These are phyloP conservation scores for Hyaloscypha bicolor DNA, from an alignment of 495 filamentous ascomycete species.

Conservation along the genomic window DNA sequence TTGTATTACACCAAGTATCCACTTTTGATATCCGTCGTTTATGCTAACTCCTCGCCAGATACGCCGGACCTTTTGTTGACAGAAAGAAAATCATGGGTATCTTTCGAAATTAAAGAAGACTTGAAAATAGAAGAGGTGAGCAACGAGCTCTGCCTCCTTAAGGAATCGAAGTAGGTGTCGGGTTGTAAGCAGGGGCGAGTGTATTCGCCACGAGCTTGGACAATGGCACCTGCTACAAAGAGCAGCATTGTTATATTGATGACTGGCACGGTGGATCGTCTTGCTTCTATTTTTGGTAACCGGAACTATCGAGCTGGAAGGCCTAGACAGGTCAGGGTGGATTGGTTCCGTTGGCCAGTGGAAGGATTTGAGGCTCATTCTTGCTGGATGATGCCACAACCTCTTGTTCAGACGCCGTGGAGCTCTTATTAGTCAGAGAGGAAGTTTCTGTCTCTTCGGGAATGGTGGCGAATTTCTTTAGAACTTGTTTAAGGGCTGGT, in stretches of 20 bases:
- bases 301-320: background rate
- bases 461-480: slow-evolving; percentile 65
- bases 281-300: background rate
- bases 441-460: slow-evolving; percentile 50
- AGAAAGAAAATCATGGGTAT: slow-evolving; percentile 14
- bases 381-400: background rate
- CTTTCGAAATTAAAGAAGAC: slow-evolving; percentile 2
- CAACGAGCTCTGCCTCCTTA: background rate
- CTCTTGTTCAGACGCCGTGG: slow-evolving; percentile 7
- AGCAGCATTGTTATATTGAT: background rate
- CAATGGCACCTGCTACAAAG: background rate
- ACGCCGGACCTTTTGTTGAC: slow-evolving; percentile 1
- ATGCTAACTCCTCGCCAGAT: background rate
- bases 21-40: slow-evolving; percentile 4
- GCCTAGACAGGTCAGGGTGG: background rate
- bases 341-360: background rate
- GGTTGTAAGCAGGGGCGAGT: background rate
- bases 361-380: background rate
- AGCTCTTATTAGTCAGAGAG: slow-evolving; percentile 16
- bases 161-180: background rate
- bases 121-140: background rate
- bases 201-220: background rate
- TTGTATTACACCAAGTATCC: slow-evolving; percentile 7
- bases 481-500: slow-evolving; percentile 80
- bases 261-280: background rate